A percentile compares a stretch with the other conserved stretches of the same genome.
These are phyloP conservation scores for Monosporozyma aerobia DNA, from an alignment of 805 yeast species.

Conservation along the genomic window DNA sequence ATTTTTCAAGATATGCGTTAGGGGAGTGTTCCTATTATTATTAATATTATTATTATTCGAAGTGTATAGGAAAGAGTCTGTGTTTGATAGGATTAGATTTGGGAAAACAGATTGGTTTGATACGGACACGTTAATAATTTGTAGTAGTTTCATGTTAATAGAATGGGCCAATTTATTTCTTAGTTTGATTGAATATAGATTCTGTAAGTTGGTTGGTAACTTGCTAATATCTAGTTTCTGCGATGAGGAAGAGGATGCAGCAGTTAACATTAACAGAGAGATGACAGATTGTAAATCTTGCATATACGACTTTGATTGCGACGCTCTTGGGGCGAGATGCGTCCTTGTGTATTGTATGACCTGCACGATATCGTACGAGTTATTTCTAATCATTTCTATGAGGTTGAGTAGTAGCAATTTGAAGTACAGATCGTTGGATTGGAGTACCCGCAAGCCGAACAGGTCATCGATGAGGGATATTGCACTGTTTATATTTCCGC, in stretches of 20 bases:
- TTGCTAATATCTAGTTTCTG: conserved; percentile 23
- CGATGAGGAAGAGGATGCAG: conserved; percentile 10
- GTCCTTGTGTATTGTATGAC: conserved; percentile 52
- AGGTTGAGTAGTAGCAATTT: conserved; percentile 61
- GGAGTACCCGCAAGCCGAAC: conserved; percentile 23
- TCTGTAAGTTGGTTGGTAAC: conserved; percentile 46
- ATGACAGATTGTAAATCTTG: conserved; percentile 72
- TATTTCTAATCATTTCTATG: conserved; percentile 64
- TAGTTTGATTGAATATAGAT: conserved; percentile 48
- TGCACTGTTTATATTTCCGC: conserved; percentile 21
- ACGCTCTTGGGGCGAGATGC: conserved; percentile 52
- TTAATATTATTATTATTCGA: neutral
- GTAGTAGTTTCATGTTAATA: conserved; percentile 46
- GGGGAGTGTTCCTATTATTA: neutral
- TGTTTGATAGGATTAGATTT: conserved; percentile 6
- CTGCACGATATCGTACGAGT: conserved; percentile 35
- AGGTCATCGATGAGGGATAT: conserved; percentile 24
- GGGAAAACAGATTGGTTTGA: conserved; percentile 11
- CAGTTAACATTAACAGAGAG: conserved; percentile 59
- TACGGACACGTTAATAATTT: conserved; percentile 18
- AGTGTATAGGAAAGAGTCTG: neutral
- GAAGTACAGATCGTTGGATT: conserved; percentile 50
- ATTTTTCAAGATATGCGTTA: neutral
- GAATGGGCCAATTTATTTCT: conserved; percentile 58
- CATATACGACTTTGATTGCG: conserved; percentile 49